phyloP scores from a whole-genome alignment of 768 basidiomycete species.

The Astraeus odoratus region DNA sequence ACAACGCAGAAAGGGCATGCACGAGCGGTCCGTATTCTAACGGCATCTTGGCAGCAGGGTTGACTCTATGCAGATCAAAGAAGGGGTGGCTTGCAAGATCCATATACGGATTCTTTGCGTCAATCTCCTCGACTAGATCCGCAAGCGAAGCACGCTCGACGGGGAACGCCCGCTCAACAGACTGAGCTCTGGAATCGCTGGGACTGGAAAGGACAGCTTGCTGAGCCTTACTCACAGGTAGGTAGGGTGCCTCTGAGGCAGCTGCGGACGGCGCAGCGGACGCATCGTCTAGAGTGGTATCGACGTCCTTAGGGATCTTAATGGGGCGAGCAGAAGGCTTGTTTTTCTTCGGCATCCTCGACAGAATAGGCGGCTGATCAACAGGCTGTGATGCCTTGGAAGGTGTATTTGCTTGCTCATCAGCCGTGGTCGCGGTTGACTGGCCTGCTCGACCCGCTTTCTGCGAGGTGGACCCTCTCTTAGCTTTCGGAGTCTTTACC shows the following conservation, averaged over 20 bases:
- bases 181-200: slow-evolving; percentile 54
- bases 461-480: slow-evolving; percentile 17
- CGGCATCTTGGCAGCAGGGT: slow-evolving; percentile 72
- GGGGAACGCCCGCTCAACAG: slow-evolving; percentile 44
- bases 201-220: slow-evolving; percentile 41
- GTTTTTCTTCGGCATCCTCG: slow-evolving; percentile 80
- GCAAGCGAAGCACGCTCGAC: slow-evolving; percentile 45
- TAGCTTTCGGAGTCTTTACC: slow-evolving; percentile 18
- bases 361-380: slow-evolving; percentile 65
- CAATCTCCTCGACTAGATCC: slow-evolving; percentile 64
- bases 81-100: slow-evolving; percentile 65
- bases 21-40: slow-evolving; percentile 81
- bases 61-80: slow-evolving; percentile 66
- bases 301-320: slow-evolving; percentile 56
- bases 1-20: slow-evolving; percentile 79
- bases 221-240: slow-evolving; percentile 26
- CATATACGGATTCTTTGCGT: slow-evolving; percentile 52
- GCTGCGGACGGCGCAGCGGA: slow-evolving; percentile 39
- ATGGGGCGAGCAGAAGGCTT: slow-evolving; percentile 57
- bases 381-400: slow-evolving; percentile 29
- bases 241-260: slow-evolving; percentile 40
- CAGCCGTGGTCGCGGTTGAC: slow-evolving; percentile 1
- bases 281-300: slow-evolving; percentile 33
- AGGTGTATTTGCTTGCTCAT: slow-evolving; percentile 16
- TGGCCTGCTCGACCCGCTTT: slow-evolving; percentile 6